Base-by-base conservation (phyloP, 139 green algal genomes). In the Edaphochlamys debaryana region DNA sequence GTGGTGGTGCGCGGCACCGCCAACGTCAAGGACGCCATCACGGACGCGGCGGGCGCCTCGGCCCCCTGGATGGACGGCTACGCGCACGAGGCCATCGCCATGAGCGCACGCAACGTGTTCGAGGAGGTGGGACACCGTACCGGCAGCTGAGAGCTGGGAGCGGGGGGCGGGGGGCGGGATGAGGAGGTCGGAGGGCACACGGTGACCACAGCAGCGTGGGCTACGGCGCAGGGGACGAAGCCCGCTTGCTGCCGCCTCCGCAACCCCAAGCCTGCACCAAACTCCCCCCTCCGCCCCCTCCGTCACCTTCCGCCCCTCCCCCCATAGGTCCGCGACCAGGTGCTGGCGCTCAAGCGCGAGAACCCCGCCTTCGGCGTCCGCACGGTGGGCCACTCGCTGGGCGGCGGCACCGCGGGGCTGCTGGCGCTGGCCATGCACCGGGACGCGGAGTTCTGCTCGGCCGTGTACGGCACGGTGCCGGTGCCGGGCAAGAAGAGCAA, bases 321-420 rank as follows among this genome's bases (percentile, higher is more conserved):
- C 45, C 45, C 45, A 22, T 13, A 54, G 45, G 5, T 36, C 38
- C 67, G 67, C 37, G 25, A 34, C 22, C 15, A 37, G 38, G 8
- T 73, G 5, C 67, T 73, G 67, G 67, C 34, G 9, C 67, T 73
- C 38, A 54, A 56, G 67, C 3, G 4, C 36, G 3, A 63, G 56
- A 58, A 75, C 68, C 68, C 68, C 11, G 13, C 27, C 29, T 75
- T 27, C 41, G 68, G 3, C 41, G 68, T 75, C 29, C 68, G 68
- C 41, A 41, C 27, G 11, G 42, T 60, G 41, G 68, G 68, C 41
- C 68, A 75, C 68, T 75, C 68, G 68, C 68, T 75, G 29, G 68
- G 68, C 68, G 68, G 68, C 68, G 68, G 68, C 41, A 40, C 25
- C 8, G 41, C 41, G 27, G 68, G 68, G 41, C 60, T 41, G 41